Evolutionary conservation across 2,329 filamentous ascomycete species (phyloP).

Genomic region (Paraphaeosphaeria sporulosa): DNA sequence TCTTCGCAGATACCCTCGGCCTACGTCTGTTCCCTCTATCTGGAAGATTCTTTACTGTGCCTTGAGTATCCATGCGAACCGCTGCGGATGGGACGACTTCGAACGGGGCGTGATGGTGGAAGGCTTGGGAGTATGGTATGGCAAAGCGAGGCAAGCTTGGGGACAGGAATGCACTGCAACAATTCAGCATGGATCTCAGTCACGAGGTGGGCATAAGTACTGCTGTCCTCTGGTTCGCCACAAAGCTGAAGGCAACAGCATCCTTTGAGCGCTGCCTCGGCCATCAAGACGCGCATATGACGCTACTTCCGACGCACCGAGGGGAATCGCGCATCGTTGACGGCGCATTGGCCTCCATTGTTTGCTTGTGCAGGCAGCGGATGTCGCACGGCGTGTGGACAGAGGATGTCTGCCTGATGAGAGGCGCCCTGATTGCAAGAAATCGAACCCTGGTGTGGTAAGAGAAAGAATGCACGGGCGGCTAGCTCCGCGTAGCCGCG

Average conservation of each 20-base stretch:
- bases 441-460: conserved; percentile 1
- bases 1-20: background rate
- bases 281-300: conserved; percentile 7
- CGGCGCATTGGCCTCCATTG: conserved; percentile 48
- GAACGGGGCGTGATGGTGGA: background rate
- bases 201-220: background rate
- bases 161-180: background rate
- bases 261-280: background rate
- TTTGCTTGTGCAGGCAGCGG: conserved; percentile 43
- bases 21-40: background rate
- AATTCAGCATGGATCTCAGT: conserved; percentile 1
- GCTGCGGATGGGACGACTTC: background rate
- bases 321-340: conserved; percentile 36
- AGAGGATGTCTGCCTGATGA: conserved; percentile 31
- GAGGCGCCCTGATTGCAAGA: conserved; percentile 6
- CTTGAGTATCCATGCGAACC: background rate
- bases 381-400: conserved; percentile 16
- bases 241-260: background rate
- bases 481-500: conserved; percentile 10
- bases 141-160: background rate
- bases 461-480: background rate
- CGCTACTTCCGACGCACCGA: conserved; percentile 29
- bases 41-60: background rate
- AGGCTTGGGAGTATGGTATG: conserved; percentile 1
- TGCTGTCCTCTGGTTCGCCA: background rate